Percentiles rank a stretch among this genome's conserved stretches.
Conservation (phyloP, 2,329 filamentous ascomycete species). For the Sarocladium strictum region DNA sequence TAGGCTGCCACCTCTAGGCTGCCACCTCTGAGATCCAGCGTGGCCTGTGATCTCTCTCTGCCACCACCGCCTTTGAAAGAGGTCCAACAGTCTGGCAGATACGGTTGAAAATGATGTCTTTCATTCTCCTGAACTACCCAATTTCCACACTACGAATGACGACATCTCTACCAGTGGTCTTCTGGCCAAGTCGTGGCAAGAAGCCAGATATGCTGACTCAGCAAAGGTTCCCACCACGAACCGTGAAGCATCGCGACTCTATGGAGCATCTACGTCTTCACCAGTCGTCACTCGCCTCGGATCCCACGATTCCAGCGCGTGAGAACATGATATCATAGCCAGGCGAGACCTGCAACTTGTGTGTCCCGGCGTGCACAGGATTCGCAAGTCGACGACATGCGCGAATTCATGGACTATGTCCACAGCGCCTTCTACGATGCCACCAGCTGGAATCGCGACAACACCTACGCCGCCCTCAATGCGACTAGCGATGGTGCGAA, state of each 20-base stretch:
- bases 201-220: not conserved
- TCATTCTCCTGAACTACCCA: too few species aligned
- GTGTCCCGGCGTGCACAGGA: not conserved
- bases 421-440: slow-evolving; percentile 83
- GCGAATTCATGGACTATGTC: slow-evolving; percentile 97
- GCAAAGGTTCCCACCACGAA: not conserved
- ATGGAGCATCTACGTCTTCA: too few species aligned
- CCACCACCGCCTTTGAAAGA: too few species aligned
- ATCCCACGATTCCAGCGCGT: not conserved
- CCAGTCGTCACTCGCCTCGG: not conserved
- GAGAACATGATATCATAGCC: slow-evolving; percentile 1
- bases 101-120: too few species aligned
- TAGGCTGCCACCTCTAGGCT: too few species aligned
- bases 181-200: not conserved
- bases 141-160: too few species aligned
- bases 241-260: too few species aligned
- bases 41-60: too few species aligned
- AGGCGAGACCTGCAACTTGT: not conserved
- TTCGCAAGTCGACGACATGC: slow-evolving; percentile 54
- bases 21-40: too few species aligned
- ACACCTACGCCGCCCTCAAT: slow-evolving; percentile 83
- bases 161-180: too few species aligned
- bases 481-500: slow-evolving; percentile 69
- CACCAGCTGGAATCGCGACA: slow-evolving; percentile 85
- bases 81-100: too few species aligned